Base-by-base conservation (phyloP, 2,329 filamentous ascomycete genomes). In the Cordyceps cicadae region DNA sequence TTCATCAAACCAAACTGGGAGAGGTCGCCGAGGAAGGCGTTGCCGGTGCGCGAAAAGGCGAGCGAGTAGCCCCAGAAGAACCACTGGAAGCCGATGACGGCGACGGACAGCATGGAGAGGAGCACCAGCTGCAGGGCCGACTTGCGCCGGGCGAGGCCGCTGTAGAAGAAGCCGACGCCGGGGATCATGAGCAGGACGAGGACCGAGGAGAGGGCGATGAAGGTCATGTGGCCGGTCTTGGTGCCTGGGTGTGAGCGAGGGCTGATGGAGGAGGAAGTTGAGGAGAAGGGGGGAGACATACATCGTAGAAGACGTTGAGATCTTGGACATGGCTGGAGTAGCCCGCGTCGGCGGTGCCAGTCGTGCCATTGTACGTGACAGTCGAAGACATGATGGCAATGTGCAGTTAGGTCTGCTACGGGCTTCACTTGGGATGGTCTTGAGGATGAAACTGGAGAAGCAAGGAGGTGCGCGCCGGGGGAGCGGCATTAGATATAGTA, bases 41-140 rank as follows among this genome's bases (percentile, higher is more conserved):
- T 88, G 62, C 89, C 89, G 24, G 84, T 84, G 74, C 92, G 89
- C 7, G 89, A 92, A 75, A 95, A 96, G 64, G 90, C 82, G 57
- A 96, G 78, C 12, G 89, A 93, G 74, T 93, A 96, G 53, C 91
- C 91, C 91, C 91, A 96, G 79, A 96, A 93, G 79, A 95, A 96
- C 91, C 92, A 96, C 71, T 96, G 90, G 76, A 96, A 95, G 54
- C 86, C 87, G 63, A 92, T 85, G 65, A 95, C 85, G 12, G 85
- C 89, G 4, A 88, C 84, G 17, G 89, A 87, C 77, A 96, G 87
- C 77, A 96, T 83, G 15, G 89, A 89, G 4, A 96, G 81, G 82
- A 90, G 92, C 73, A 96, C 88, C 63, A 96, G 81, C 19, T 90
- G 90, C 59, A 96, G 80, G 4, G 92, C 92, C 0, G 90, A 95